These are phyloP conservation scores for Ustulina deusta DNA, from an alignment of 2,329 filamentous ascomycete species.

Conservation along the genomic window DNA sequence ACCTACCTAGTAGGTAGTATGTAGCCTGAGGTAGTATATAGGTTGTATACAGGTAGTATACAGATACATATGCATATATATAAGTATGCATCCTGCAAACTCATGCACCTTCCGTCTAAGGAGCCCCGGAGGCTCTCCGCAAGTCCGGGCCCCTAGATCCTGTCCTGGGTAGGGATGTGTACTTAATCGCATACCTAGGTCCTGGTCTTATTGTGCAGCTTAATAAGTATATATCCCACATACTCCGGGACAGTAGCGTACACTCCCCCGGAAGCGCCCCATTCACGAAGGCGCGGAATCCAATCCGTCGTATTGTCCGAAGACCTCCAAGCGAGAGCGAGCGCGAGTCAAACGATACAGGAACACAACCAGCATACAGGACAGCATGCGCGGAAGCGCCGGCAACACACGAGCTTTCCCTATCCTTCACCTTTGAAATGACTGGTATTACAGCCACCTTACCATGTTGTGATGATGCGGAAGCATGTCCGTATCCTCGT, in stretches of 20 bases:
- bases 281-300: slow-evolving; percentile 8
- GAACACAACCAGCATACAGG: not conserved
- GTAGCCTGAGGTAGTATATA: too few species aligned
- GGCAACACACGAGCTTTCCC: not conserved
- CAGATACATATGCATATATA: too few species aligned
- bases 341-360: not conserved
- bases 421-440: not conserved
- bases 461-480: too few species aligned
- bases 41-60: too few species aligned
- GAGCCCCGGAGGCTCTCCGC: slow-evolving; percentile 20
- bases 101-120: slow-evolving; percentile 39
- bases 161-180: slow-evolving; percentile 12
- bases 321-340: slow-evolving; percentile 3
- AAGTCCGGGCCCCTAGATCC: slow-evolving; percentile 13
- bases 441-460: not conserved
- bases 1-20: too few species aligned
- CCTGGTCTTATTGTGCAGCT: too few species aligned
- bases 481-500: too few species aligned
- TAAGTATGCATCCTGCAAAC: slow-evolving; percentile 30
- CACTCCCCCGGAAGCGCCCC: not conserved
- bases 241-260: not conserved
- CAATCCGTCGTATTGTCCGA: slow-evolving; percentile 19
- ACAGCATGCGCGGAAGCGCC: not conserved
- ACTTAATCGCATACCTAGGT: not conserved
- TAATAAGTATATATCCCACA: not conserved